Evolutionary conservation across 2,329 filamentous ascomycete species (phyloP), one percentile per base, ranked within the genome.

Genomic region (Claviceps arundinis): DNA sequence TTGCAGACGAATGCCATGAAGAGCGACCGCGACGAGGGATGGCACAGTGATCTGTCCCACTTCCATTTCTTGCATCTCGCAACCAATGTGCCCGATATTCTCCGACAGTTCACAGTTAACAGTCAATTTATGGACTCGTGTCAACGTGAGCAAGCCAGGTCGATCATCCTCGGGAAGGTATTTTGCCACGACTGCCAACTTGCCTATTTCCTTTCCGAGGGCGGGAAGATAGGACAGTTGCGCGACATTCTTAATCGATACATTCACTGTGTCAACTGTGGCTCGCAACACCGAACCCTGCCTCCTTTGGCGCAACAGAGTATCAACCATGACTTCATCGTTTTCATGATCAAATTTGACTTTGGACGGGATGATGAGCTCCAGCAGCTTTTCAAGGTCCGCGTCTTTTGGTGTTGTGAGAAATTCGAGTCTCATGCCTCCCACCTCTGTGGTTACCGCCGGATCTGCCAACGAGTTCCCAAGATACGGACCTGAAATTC

Each of bases 101-200:
- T 82, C 77, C 44, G 83, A 84, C 48, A 91, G 65, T 44, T 85
- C 77, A 9, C 87, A 67, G 26, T 74, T 72, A 8, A 78, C 67
- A 30, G 84, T 75, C 6, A 88, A 60, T 17, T 81, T 79, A 50
- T 81, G 78, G 50, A 96, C 66, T 34, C 81, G 73, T 0, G 77
- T 74, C 40, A 98, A 72, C 0, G 84, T 89, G 40, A 98, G 73
- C 19, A 97, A 73, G 0, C 93, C 93, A 2, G 93, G 93, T 1
- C 90, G 80, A 60, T 98, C 91, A 66, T 98, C 93, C 59, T 98
- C 91, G 0, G 93, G 91, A 2, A 98, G 75, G 64, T 97, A 97
- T 64, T 96, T 97, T 6, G 91, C 80, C 26, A 98, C 89, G 0
- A 83, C 90, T 0, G 89, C 87, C 5, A 98, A 73, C 58, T 86